Evolutionary conservation across 805 yeast species (phyloP), one percentile per base, ranked within the genome.

Genomic region (Crinitomyces ghanaensis): DNA sequence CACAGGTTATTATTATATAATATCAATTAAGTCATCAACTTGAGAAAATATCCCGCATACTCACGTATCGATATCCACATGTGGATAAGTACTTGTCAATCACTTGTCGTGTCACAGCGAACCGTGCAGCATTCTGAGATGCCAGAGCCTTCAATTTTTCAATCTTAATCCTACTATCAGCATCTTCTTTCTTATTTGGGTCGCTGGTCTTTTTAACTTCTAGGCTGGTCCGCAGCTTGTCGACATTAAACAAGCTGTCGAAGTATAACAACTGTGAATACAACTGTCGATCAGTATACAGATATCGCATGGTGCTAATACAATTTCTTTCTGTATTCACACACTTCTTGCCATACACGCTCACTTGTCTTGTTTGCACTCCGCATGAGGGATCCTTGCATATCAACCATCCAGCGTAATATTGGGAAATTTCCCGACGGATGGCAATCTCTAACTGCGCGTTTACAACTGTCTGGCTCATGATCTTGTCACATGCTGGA

Each of bases 331-430:
- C 68, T 37, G 55, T 55, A 26, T 82, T 79, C 38, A 84, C 65
- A 54, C 97, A 85, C 44, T 88, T 68, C 45, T 77, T 73, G 34
- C 97, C 97, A 49, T 82, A 84, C 3, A 86, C 95, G 14, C 86
- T 74, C 16, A 91, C 68, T 50, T 86, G 94, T 41, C 95, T 67
- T 0, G 96, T 86, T 11, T 66, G 65, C 34, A 72, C 63, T 2
- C 80, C 82, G 59, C 97, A 88, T 1, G 91, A 69, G 4, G 74
- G 52, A 47, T 91, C 96, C 53, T 81, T 93, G 60, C 99, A 91
- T 0, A 56, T 59, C 29, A 85, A 60, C 83, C 91, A 74, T 4
- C 86, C 88, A n/a, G 81, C 75, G 53, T 91, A 91, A 54, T 86
- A 91, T 20, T 65, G 51, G 1, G 85, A 66, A 31, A 88, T 74